phyloP scores from a whole-genome alignment of 2,329 filamentous ascomycete genomes.

The Fusarium sp. region DNA sequence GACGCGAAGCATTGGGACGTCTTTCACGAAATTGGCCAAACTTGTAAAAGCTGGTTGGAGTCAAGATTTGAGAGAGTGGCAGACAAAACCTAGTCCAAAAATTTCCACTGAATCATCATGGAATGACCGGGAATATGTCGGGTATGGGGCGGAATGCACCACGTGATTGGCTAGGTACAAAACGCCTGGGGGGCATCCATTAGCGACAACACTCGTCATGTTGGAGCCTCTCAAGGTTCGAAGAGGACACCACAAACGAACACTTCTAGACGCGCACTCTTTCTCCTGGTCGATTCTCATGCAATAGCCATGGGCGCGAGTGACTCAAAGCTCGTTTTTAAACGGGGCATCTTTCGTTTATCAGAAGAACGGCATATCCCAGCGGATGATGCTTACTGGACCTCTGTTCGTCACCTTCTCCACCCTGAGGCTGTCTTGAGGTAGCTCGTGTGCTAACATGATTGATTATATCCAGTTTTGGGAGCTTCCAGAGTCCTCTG shows the following conservation, averaged over 20 bases:
- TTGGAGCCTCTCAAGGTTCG: constrained; percentile 25
- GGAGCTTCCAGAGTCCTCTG: constrained; percentile 94
- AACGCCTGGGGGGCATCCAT: constrained; percentile 11
- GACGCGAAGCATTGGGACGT: constrained; percentile 50
- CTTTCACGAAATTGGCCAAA: constrained; percentile 17
- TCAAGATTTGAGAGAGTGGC: background rate
- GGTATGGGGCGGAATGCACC: background rate
- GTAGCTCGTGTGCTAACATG: constrained; percentile 39
- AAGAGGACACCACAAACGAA: constrained; percentile 41
- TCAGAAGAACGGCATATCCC: constrained; percentile 92
- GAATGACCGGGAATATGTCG: constrained; percentile 38
- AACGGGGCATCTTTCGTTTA: constrained; percentile 96
- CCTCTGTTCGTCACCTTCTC: constrained; percentile 73
- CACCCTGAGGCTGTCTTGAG: constrained; percentile 19
- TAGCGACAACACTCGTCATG: constrained; percentile 37
- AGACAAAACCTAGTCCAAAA: constrained; percentile 18
- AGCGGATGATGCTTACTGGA: constrained; percentile 92
- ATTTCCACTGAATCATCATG: constrained; percentile 32
- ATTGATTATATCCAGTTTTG: constrained; percentile 76
- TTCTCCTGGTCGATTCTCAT: constrained; percentile 42
- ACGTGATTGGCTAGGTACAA: constrained; percentile 42
- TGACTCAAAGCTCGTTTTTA: constrained; percentile 98
- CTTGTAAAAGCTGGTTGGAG: constrained; percentile 16
- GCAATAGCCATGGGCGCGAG: constrained; percentile 85
- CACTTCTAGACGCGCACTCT: constrained; percentile 30